Conservation (phyloP, 2,329 filamentous ascomycete genomes). For the Apiospora koreana region DNA sequence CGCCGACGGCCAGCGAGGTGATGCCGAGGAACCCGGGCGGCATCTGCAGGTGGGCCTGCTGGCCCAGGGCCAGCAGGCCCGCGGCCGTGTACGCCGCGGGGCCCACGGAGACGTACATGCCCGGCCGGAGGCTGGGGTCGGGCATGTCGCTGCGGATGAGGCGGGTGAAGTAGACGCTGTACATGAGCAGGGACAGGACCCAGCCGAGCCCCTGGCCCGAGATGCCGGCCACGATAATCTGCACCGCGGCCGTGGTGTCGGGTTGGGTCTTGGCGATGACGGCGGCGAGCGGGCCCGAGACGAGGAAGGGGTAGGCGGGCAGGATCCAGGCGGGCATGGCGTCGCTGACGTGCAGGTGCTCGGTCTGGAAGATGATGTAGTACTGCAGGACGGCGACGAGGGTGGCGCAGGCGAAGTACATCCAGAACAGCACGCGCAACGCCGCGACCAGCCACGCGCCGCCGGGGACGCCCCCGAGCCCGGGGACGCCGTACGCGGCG, state of each 20-base stretch:
- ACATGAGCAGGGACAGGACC: slow-evolving; percentile 53
- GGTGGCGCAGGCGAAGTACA: slow-evolving; percentile 43
- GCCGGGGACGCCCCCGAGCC: slow-evolving; percentile 36
- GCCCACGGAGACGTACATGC: slow-evolving; percentile 57
- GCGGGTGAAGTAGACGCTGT: slow-evolving; percentile 51
- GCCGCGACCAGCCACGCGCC: slow-evolving; percentile 46
- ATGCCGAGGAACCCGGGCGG: slow-evolving; percentile 27
- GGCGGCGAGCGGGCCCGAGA: slow-evolving; percentile 52
- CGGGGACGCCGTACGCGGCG: slow-evolving; percentile 58
- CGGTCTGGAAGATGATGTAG: slow-evolving; percentile 29
- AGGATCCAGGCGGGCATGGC: slow-evolving; percentile 58
- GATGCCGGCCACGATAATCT: slow-evolving; percentile 52
- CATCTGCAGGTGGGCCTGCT: slow-evolving; percentile 22
- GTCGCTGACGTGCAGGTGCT: slow-evolving; percentile 46
- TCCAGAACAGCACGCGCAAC: slow-evolving; percentile 52
- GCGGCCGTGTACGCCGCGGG: slow-evolving; percentile 51
- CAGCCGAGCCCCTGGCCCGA: slow-evolving; percentile 55
- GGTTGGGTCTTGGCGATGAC: slow-evolving; percentile 46
- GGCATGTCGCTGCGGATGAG: slow-evolving; percentile 53
- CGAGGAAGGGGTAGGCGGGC: slow-evolving; percentile 56
- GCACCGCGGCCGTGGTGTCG: slow-evolving; percentile 40
- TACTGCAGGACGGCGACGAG: slow-evolving; percentile 33
- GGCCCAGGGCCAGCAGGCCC: slow-evolving; percentile 47
- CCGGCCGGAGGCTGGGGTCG: slow-evolving; percentile 46
- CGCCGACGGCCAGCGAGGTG: slow-evolving; percentile 26